phyloP scores from a whole-genome alignment of 2,329 filamentous ascomycete species.

The Ceratocystiopsis brevicomis region DNA sequence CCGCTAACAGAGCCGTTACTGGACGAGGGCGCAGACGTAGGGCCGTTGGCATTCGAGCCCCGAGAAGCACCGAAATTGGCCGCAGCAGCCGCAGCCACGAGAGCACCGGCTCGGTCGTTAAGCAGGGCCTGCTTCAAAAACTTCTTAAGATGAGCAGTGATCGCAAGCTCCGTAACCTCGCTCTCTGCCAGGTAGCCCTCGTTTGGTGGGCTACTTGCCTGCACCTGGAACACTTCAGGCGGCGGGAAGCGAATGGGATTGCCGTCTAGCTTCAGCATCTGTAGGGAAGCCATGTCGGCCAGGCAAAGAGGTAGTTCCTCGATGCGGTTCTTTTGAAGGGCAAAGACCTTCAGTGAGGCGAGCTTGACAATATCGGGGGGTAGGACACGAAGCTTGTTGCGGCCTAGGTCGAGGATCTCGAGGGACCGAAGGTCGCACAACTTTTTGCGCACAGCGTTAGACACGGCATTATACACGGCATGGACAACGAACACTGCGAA shows the following conservation, averaged over 20 bases:
- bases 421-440: slow-evolving; percentile 71
- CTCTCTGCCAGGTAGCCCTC: slow-evolving; percentile 38
- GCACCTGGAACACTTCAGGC: slow-evolving; percentile 44
- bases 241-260: slow-evolving; percentile 73
- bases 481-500: neutral
- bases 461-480: slow-evolving; percentile 1
- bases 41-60: neutral
- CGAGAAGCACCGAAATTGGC: neutral
- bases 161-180: slow-evolving; percentile 41
- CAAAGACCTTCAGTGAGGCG: slow-evolving; percentile 73
- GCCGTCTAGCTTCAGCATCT: slow-evolving; percentile 75
- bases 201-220: slow-evolving; percentile 34
- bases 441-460: slow-evolving; percentile 24
- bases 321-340: slow-evolving; percentile 72
- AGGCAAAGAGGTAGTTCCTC: slow-evolving; percentile 67
- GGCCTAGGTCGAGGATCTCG: slow-evolving; percentile 81
- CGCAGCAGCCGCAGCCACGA: neutral
- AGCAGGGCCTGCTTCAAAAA: slow-evolving; percentile 33
- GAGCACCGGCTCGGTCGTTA: slow-evolving; percentile 29
- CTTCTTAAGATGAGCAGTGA: slow-evolving; percentile 43
- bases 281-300: slow-evolving; percentile 75
- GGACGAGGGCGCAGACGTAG: neutral
- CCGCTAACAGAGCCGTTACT: slow-evolving; percentile 2
- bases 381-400: slow-evolving; percentile 63
- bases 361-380: slow-evolving; percentile 66